phyloP scores from a whole-genome alignment of 768 basidiomycete species.

The Lentinula sp. region DNA sequence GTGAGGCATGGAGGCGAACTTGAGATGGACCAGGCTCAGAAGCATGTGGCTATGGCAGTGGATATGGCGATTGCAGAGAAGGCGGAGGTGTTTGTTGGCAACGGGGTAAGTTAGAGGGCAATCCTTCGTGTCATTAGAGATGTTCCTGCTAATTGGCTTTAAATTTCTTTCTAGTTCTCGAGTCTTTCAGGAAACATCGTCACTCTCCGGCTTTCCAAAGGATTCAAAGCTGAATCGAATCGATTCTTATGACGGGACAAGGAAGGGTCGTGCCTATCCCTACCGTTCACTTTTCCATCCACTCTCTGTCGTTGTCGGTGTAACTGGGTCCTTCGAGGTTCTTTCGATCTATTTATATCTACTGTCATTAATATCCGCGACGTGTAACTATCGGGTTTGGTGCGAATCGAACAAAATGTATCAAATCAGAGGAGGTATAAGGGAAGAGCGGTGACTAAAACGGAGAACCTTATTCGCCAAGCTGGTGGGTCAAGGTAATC shows the following conservation, averaged over 20 bases:
- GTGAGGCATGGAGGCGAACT: constrained; percentile 38
- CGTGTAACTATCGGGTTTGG: no score
- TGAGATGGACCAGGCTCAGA: constrained; percentile 14
- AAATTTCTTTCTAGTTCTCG: constrained; percentile 19
- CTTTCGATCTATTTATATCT: no score
- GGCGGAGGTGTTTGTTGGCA: constrained; percentile 24
- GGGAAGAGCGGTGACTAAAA: no score
- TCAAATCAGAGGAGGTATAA: no score
- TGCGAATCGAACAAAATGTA: no score
- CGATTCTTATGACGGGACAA: constrained; percentile 23
- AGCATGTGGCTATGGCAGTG: constrained; percentile 17
- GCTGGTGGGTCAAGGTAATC: no score
- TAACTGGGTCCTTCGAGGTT: no score
- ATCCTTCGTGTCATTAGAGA: neutral
- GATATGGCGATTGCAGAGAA: constrained; percentile 23
- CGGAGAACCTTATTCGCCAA: no score
- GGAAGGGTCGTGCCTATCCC: neutral
- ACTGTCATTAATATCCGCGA: no score
- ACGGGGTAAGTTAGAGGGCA: constrained; percentile 20
- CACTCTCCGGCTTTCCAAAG: constrained; percentile 26
- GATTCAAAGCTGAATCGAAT: constrained; percentile 19
- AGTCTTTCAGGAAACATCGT: constrained; percentile 33
- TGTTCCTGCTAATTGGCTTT: neutral
- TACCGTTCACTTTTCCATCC: no score
- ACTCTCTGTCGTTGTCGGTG: no score